Evolutionary conservation across 2,329 filamentous ascomycete genomes (phyloP), one percentile per base, ranked within the genome.

Genomic region (Colletotrichum liriopes): DNA sequence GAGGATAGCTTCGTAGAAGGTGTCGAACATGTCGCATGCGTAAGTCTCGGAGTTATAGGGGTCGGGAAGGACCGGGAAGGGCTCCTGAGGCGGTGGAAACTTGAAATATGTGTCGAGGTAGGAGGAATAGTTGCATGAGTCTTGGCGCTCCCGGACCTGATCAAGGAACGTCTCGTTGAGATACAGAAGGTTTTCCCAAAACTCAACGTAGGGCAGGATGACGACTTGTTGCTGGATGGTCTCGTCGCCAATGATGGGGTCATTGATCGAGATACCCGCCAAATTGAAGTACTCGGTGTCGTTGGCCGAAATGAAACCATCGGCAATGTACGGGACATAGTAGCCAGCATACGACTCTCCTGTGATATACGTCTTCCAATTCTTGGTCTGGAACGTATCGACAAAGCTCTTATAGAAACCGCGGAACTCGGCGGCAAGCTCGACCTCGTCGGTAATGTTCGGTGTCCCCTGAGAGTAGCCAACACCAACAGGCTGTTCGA

Each of bases 351-450:
- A 94, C 0, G 88, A 92, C 80, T 94, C 93, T 9, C 93, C 94
- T 0, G 92, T 87, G 71, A 96, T 88, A 80, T 93, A 96, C 11
- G 94, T 87, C 74, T 93, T 93, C 76, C 88, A 89, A 23, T 87
- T 87, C n/a, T 93, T 86, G 76, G 94, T 84, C 18, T 82, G 84
- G 75, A 95, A 95, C 0, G 90, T 91, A 47, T 93, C 85, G 73
- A 94, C 83, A 76, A 94, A 95, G 82, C 94, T 94, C 83, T 92
- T 91, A 86, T 91, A 95, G 83, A 94, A 96, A 59, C 92, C 92
- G n/a, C 92, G 84, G 80, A 96, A 94, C 76, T 95, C 88, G n/a
- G 83, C 81, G 0, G 92, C 92, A 1, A 93, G 86, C 74, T 94
- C 92, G 41, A 90, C 87, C 75, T 94, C 91, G 75, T 88, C 89